Conservation (phyloP, 169 alveolate genomes). For the Cystoisospora suis region DNA sequence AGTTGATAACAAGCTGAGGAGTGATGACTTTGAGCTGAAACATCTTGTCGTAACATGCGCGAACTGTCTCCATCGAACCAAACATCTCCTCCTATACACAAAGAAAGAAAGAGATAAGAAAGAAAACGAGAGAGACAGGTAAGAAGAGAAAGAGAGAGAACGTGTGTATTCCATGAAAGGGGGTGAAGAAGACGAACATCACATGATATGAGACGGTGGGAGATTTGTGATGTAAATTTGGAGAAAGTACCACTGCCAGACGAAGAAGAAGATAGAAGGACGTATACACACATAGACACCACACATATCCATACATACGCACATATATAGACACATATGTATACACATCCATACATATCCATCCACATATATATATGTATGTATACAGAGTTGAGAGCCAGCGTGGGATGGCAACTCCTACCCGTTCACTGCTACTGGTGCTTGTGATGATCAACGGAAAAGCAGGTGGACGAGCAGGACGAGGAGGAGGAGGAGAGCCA, state of each 20-base stretch:
- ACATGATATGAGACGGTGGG: too few relatives aligned
- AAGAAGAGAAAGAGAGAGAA: not conserved
- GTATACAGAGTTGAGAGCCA: too few relatives aligned
- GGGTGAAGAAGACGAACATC: too few relatives aligned
- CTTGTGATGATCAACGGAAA: too few relatives aligned
- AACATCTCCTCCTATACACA: constrained; percentile 78
- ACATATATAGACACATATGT: not conserved
- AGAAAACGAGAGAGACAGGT: not conserved
- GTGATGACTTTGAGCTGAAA: constrained; percentile 76
- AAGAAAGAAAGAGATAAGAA: constrained; percentile 30
- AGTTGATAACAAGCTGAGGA: constrained; percentile 77
- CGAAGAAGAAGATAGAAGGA: not conserved
- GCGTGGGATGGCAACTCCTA: too few relatives aligned
- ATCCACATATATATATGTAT: not conserved
- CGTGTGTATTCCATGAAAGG: not conserved
- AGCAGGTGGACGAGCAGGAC: too few relatives aligned
- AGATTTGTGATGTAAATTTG: too few relatives aligned
- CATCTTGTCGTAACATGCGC: constrained; percentile 76
- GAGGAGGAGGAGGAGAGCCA: too few relatives aligned
- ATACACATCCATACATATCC: not conserved
- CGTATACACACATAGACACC: not conserved
- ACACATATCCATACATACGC: not conserved
- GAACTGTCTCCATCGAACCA: constrained; percentile 76
- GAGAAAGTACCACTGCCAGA: not conserved
- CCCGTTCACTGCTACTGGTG: too few relatives aligned